These are phyloP conservation scores for Solanum chmielewskii DNA, from an alignment of 257 asterid genomes.

Conservation along the genomic window DNA sequence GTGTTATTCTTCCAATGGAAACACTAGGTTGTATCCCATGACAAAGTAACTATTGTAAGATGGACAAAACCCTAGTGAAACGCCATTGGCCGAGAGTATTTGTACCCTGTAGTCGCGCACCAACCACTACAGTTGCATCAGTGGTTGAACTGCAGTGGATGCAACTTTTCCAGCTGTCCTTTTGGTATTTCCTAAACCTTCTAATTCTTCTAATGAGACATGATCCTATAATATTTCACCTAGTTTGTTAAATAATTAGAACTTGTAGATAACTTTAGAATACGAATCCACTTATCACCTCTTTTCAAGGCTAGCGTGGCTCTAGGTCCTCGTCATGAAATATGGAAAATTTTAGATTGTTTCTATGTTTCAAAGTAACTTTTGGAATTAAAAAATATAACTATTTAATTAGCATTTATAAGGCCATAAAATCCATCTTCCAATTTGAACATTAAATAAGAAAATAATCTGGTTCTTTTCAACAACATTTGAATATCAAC, in stretches of 20 bases:
- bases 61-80: background rate
- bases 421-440: slow-evolving; percentile 1
- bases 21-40: background rate
- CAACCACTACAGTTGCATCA: no score
- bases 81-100: background rate
- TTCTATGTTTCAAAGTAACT: background rate
- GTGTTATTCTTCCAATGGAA: background rate
- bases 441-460: slow-evolving; percentile 33
- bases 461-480: slow-evolving; percentile 18
- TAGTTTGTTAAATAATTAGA: no score
- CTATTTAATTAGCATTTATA: background rate
- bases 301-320: background rate
- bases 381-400: background rate
- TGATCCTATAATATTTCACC: no score
- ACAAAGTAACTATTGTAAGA: background rate
- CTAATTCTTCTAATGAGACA: no score
- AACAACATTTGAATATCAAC: slow-evolving; percentile 4
- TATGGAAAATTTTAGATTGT: background rate
- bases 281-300: background rate
- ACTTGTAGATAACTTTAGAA: no score
- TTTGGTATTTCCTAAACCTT: no score
- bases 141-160: no score
- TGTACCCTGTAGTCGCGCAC: no score
- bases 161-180: no score
- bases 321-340: background rate